Evolutionary conservation across 2,329 filamentous ascomycete genomes (phyloP), one percentile per base, ranked within the genome.

Genomic region (Xylaria sp.): DNA sequence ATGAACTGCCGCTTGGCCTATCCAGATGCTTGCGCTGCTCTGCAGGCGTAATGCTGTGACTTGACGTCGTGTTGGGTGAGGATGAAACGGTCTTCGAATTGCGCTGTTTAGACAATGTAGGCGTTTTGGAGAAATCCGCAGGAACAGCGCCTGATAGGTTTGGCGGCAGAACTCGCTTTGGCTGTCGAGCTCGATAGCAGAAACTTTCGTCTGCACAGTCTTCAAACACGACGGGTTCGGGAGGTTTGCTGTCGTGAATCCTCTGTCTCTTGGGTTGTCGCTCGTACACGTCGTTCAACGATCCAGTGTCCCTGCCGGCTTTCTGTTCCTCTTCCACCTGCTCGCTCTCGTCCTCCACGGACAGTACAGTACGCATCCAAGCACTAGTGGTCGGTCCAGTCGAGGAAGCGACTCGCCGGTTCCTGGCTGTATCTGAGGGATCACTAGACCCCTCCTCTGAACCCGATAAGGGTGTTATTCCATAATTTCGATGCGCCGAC

Each of bases 201-300:
- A 72, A 72, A 52, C 70, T 72, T 18, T 67, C 53, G 49, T 72
- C 70, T n/a, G 63, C 34, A 48, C 58, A 64, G 56, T 65, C 67
- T 49, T 71, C 60, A 47, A 71, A 67, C 44, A 44, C 58, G 18
- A 34, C 51, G 42, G 61, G 58, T 23, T 60, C 61, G 52, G 66
- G 59, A 37, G 8, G 8, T 39, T 58, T 13, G 37, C 42, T 54
- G 48, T 55, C 44, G 23, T 51, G 39, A 54, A 13, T 39, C 5
- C 60, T 48, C 39, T 55, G 54, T 35, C 48, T 56, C 8, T 30
- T 57, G 7, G n/a, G 2, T 42, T 54, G 56, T 9, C 58, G 4
- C 19, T 57, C 47, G 35, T 9, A 35, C 8, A 54, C 23, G 34
- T 54, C 46, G 46, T 56, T 56, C 13, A 49, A 54, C 34, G 39